Evolutionary conservation across 2,329 filamentous ascomycete species (phyloP).

Genomic region (Truncatella angustata): DNA sequence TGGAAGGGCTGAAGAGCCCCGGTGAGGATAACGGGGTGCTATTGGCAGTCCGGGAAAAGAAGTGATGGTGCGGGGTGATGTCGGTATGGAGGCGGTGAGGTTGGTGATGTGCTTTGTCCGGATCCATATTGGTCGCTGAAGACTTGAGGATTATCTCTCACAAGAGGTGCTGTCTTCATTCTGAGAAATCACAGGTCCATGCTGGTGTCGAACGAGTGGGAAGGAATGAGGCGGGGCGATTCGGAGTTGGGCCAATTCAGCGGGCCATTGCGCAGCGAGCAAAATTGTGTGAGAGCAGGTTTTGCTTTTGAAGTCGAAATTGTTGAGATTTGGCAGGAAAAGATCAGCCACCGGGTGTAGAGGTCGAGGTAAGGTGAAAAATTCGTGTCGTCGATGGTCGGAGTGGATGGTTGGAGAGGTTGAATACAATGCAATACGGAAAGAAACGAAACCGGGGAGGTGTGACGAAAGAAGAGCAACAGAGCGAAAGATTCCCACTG

Average conservation of each 20-base stretch:
- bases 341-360: too few relatives aligned
- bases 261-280: not conserved
- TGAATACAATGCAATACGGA: too few relatives aligned
- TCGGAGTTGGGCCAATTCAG: not conserved
- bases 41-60: conserved; percentile 47
- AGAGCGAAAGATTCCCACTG: conserved; percentile 4
- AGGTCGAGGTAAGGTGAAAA: not conserved
- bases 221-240: conserved; percentile 1
- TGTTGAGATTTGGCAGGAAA: too few relatives aligned
- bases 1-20: conserved; percentile 57
- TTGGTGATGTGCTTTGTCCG: conserved; percentile 28
- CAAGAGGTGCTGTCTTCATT: conserved; percentile 3
- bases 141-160: not conserved
- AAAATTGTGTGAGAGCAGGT: too few relatives aligned
- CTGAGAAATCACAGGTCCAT: conserved; percentile 3
- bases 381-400: not conserved
- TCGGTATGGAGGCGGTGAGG: conserved; percentile 34
- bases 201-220: not conserved
- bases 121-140: conserved; percentile 27
- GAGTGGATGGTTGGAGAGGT: not conserved
- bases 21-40: conserved; percentile 61
- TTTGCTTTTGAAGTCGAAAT: too few relatives aligned
- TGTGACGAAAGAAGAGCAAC: conserved; percentile 7
- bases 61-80: conserved; percentile 32
- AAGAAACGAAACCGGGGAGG: not conserved